These are phyloP conservation scores for Ampelomyces quisqualis DNA, from an alignment of 2,329 filamentous ascomycete species.

Conservation along the genomic window DNA sequence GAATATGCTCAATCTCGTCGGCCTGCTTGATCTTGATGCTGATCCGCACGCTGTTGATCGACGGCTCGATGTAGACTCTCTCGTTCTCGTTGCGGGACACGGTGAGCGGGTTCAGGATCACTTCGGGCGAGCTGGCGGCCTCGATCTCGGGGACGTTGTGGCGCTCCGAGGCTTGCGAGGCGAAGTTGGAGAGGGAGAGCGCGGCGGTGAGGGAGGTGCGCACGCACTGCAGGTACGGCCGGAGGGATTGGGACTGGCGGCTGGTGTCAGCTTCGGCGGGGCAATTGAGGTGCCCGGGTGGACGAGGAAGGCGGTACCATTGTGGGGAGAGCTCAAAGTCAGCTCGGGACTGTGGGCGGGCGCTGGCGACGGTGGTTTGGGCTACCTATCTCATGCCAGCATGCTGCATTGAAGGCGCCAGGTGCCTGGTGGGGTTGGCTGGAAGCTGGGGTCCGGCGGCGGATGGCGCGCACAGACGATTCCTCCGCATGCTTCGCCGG, in stretches of 20 bases:
- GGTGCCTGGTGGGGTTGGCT: constrained; percentile 29
- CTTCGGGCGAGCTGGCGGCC: constrained; percentile 87
- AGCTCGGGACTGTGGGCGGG: constrained; percentile 19
- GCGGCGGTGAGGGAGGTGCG: constrained; percentile 92
- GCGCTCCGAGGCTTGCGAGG: constrained; percentile 91
- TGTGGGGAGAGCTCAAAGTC: constrained; percentile 17
- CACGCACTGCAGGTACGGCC: constrained; percentile 94
- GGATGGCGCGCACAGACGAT: constrained; percentile 19
- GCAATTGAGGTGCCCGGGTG: not conserved
- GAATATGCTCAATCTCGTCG: constrained; percentile 96
- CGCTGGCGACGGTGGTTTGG: constrained; percentile 17
- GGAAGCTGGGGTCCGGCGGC: constrained; percentile 25
- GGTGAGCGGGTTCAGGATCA: constrained; percentile 85
- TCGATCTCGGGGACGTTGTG: constrained; percentile 99
- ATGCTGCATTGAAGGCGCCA: constrained; percentile 28
- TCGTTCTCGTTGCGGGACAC: constrained; percentile 97
- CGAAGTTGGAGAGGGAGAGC: constrained; percentile 93
- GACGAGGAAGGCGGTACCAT: constrained; percentile 29
- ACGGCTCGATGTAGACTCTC: constrained; percentile 91
- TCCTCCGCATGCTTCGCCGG: constrained; percentile 34
- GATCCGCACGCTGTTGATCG: constrained; percentile 93
- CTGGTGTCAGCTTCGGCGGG: constrained; percentile 26
- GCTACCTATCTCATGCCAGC: constrained; percentile 33
- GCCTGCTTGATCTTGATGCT: constrained; percentile 99
- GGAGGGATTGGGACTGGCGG: constrained; percentile 84